Conservation (phyloP, 495 filamentous ascomycete species). For the Darksidea phi region DNA sequence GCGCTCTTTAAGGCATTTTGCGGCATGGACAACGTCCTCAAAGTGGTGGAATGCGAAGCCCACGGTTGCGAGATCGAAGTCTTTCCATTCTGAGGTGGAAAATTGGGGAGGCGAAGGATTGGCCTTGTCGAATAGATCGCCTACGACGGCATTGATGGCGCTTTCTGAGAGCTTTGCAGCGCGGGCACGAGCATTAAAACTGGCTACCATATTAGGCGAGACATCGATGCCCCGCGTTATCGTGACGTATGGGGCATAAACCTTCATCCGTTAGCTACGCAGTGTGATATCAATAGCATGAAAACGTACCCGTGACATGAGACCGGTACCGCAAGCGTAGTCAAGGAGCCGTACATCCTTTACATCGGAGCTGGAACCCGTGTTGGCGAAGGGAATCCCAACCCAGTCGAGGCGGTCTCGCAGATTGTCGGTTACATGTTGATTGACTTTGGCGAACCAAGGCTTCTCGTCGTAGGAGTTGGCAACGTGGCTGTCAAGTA, state of each 20-base stretch:
- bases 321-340: constrained; percentile 73
- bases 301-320: constrained; percentile 54
- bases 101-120: constrained; percentile 43
- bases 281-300: constrained; percentile 31
- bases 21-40: constrained; percentile 57
- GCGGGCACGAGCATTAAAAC: constrained; percentile 25
- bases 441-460: constrained; percentile 45
- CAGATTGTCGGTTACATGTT: constrained; percentile 49
- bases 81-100: constrained; percentile 49
- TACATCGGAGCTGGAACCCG: constrained; percentile 36
- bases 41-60: constrained; percentile 75
- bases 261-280: constrained; percentile 33
- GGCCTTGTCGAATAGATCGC: constrained; percentile 54
- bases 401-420: constrained; percentile 59
- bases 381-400: constrained; percentile 55
- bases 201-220: constrained; percentile 52
- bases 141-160: constrained; percentile 58
- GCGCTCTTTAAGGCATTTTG: constrained; percentile 54
- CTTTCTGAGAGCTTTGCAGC: neutral
- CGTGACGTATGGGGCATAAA: constrained; percentile 60
- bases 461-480: constrained; percentile 47
- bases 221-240: constrained; percentile 65
- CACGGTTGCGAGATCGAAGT: constrained; percentile 65
- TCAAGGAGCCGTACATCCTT: constrained; percentile 61
- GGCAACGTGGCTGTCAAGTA: constrained; percentile 46